These are phyloP conservation scores for Plectranthus barbatus DNA, from an alignment of 257 asterid genomes.

Conservation along the genomic window DNA sequence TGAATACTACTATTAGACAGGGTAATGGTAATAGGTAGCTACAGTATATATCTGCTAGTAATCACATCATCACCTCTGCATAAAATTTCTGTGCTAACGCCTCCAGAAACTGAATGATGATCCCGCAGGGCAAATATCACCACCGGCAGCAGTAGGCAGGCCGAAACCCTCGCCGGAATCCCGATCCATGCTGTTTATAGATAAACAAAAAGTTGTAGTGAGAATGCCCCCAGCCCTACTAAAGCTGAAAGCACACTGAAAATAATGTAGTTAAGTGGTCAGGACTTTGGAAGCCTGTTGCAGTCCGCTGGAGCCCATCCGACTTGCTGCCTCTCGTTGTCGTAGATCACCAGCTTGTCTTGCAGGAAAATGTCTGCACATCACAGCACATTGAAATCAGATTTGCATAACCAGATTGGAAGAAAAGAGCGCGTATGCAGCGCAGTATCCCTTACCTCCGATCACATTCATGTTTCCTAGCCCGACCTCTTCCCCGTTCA, in stretches of 20 bases:
- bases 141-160: slow-evolving; percentile 15
- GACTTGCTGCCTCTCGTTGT: slow-evolving; percentile 56
- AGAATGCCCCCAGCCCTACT: slow-evolving; percentile 29
- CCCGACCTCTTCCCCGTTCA: slow-evolving; percentile 72
- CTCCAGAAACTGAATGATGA: slow-evolving; percentile 5
- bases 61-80: not conserved
- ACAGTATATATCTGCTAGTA: too few relatives aligned
- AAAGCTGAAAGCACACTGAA: slow-evolving; percentile 21
- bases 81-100: slow-evolving; percentile 6
- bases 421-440: not conserved
- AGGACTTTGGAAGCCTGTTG: slow-evolving; percentile 49
- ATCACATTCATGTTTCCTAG: slow-evolving; percentile 46
- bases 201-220: slow-evolving; percentile 25
- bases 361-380: slow-evolving; percentile 66
- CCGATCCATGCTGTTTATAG: slow-evolving; percentile 27
- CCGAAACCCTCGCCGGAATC: not conserved
- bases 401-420: slow-evolving; percentile 12
- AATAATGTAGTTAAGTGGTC: slow-evolving; percentile 14
- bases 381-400: too few relatives aligned
- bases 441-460: slow-evolving; percentile 53
- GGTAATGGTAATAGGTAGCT: too few relatives aligned
- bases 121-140: slow-evolving; percentile 14
- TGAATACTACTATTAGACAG: too few relatives aligned
- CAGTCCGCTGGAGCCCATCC: slow-evolving; percentile 73
- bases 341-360: slow-evolving; percentile 82